Base-by-base conservation (phyloP, 306 rosid species). In the Begonia fuchsioides region DNA sequence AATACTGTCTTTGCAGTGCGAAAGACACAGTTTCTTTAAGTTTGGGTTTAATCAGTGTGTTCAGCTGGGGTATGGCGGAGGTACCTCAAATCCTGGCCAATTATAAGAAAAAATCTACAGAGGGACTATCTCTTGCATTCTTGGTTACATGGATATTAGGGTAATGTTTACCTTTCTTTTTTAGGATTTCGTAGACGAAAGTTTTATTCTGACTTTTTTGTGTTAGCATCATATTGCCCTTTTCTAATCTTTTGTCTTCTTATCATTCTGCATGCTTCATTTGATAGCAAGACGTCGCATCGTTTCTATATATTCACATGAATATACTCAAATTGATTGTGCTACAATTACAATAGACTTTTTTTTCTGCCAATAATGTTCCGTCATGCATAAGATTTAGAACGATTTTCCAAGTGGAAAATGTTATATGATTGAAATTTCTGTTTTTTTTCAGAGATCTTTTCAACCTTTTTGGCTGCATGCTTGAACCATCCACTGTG, bases 401-500 rank as follows among this genome's bases (percentile, higher is more conserved):
- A 26, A 8, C 7, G 35, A 26, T 6, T 26, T 26, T 41, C 5
- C 39, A 19, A 10, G 35, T 8, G 9, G 11, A 4, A 55, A 56
- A 53, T 57, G 44, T 26, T 26, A 26, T 26, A 8, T 26, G 35
- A 26, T 26, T 26, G 38, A 57, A 50, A 26, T 49, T 57, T 63
- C 26, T 60, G 61, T 61, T 43, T 3, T 47, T 50, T 16, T 68
- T 60, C 85, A 87, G 94, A 57, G 96, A 87, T 64, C 61, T 82
- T 32, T 80, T 80, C 69, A 87, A 87, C 63, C 45, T 87, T 18
- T 39, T 62, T 19, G 96, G 96, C 56, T 87, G 94, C 81, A 9
- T 66, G 61, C 68, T 82, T 58, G 96, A 87, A 65, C 93, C 96
- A 43, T 80, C 94, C 61, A 87, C 96, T 32, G 96, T 87, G 66